Evolutionary conservation across 1,139 yeast genomes (phyloP).

Genomic region (Yamadazyma sp.): DNA sequence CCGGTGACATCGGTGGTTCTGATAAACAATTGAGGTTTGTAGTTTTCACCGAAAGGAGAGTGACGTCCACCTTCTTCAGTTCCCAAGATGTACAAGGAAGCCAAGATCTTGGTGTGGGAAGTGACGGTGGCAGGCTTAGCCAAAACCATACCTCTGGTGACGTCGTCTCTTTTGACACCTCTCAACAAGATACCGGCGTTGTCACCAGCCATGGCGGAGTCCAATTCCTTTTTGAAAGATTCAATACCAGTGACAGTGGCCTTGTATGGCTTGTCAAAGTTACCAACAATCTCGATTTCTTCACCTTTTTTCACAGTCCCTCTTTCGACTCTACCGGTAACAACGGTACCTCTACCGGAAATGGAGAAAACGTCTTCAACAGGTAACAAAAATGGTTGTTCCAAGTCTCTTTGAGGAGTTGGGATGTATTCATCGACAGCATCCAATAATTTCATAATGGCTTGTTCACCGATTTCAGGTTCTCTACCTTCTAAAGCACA

Average conservation of each 20-base stretch:
- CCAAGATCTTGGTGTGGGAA: constrained; percentile 92
- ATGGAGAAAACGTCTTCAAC: constrained; percentile 97
- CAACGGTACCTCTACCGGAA: constrained; percentile 99
- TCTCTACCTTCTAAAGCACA: constrained; percentile 87
- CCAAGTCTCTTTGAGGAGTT: constrained; percentile 94
- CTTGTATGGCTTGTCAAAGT: constrained; percentile 82
- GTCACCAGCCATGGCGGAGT: constrained; percentile 98
- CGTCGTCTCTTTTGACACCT: constrained; percentile 97
- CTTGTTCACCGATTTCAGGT: constrained; percentile 91
- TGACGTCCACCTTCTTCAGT: constrained; percentile 99
- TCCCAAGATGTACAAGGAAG: constrained; percentile 87
- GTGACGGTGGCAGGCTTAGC: constrained; percentile 90
- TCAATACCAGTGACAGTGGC: constrained; percentile 97
- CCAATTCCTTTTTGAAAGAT: constrained; percentile 98
- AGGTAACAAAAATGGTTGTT: constrained; percentile 95
- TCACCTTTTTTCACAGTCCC: constrained; percentile 97
- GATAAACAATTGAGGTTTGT: constrained; percentile 96
- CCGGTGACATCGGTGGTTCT: constrained; percentile 97
- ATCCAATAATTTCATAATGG: constrained; percentile 79
- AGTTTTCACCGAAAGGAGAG: constrained; percentile 94
- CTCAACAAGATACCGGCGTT: constrained; percentile 96
- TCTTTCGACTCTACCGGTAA: constrained; percentile 98
- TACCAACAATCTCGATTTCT: constrained; percentile 96
- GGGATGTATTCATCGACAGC: constrained; percentile 96
- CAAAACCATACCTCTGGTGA: constrained; percentile 96